Conservation (phyloP, 257 asterid species). For the Solanum rostratum region DNA sequence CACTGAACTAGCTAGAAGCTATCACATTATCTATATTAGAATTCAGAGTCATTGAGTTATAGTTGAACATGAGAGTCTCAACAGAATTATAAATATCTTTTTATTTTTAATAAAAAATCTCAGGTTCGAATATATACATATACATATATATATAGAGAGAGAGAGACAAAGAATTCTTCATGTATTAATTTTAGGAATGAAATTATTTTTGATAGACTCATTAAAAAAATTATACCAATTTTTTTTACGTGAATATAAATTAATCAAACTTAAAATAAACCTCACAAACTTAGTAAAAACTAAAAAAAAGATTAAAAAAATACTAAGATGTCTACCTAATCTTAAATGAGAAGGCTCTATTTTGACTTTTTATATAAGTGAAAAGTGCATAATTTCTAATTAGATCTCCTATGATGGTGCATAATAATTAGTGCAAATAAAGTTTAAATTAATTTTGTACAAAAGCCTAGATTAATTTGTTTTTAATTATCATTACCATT, state of each 20-base stretch:
- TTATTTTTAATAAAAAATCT: no score
- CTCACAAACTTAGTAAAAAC: not conserved
- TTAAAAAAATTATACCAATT: no score
- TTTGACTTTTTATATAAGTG: not conserved
- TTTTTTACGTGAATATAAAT: no score
- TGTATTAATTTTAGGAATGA: no score
- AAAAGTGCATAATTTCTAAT: not conserved
- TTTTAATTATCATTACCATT: not conserved
- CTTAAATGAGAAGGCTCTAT: not conserved
- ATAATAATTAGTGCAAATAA: not conserved
- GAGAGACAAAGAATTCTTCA: no score
- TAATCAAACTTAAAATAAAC: not conserved
- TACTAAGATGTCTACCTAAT: not conserved
- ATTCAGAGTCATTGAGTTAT: no score
- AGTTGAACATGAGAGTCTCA: no score
- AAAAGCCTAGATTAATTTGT: not conserved
- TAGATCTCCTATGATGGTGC: not conserved
- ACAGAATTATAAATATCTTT: no score
- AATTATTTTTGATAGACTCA: no score
- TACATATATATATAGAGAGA: no score
- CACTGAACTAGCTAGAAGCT: no score
- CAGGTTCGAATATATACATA: fast-evolving
- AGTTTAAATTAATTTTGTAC: not conserved
- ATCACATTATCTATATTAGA: no score
- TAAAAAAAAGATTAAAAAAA: not conserved